These are phyloP conservation scores for Diversispora eburnea DNA, from an alignment of 192 early-diverging fungal species.

Conservation along the genomic window DNA sequence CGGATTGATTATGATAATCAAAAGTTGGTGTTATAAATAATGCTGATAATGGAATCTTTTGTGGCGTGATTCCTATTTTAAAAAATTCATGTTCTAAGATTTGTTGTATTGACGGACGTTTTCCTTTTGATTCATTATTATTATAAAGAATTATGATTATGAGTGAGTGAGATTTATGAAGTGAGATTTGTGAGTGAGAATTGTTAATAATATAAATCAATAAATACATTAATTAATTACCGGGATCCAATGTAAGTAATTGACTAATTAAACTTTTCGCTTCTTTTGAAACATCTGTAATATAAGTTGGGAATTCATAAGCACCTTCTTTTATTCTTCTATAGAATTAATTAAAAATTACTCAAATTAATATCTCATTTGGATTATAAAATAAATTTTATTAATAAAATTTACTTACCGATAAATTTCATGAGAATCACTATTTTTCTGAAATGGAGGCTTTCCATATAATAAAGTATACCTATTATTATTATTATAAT, in stretches of 20 bases:
- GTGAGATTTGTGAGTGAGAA: neutral
- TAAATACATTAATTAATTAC: slow-evolving; percentile 25
- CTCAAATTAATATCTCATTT: too few species aligned
- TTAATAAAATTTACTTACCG: slow-evolving; percentile 44
- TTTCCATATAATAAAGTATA: slow-evolving; percentile 84
- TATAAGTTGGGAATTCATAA: slow-evolving; percentile 15
- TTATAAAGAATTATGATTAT: neutral
- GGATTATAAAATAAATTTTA: too few species aligned
- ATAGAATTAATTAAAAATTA: neutral
- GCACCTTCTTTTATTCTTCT: slow-evolving; percentile 55
- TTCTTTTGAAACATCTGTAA: slow-evolving; percentile 16
- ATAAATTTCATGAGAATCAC: slow-evolving; percentile 71
- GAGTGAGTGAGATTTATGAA: neutral
- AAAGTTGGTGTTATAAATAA: neutral
- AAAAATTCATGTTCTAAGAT: slow-evolving; percentile 9
- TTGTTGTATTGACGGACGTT: slow-evolving; percentile 7
- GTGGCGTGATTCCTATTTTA: neutral
- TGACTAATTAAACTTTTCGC: slow-evolving; percentile 65
- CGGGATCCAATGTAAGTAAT: slow-evolving; percentile 66
- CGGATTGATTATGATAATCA: neutral
- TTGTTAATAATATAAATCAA: neutral
- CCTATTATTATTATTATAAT: slow-evolving; percentile 34
- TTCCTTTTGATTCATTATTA: neutral
- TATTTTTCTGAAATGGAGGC: slow-evolving; percentile 83
- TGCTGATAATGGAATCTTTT: neutral